Conservation (phyloP, 176 grass and related monocot genomes). For the Aegilops tauschii region DNA sequence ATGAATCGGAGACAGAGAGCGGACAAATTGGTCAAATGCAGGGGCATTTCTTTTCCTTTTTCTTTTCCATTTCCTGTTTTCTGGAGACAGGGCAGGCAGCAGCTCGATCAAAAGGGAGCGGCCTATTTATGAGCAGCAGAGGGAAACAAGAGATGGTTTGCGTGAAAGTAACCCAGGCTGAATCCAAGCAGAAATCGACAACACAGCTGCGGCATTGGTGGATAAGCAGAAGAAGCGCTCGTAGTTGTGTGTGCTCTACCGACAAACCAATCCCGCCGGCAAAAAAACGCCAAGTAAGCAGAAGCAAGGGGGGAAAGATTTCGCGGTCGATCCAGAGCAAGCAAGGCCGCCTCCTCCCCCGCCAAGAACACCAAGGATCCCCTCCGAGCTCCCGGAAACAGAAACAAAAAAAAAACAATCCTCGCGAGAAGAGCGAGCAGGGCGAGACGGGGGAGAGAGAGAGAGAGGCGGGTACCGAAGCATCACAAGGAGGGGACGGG, state of each 20-base stretch:
- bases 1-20: background rate
- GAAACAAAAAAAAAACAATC: background rate
- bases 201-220: background rate
- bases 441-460: background rate
- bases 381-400: background rate
- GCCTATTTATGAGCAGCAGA: background rate
- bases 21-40: constrained; percentile 18
- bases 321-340: background rate
- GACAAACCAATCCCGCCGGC: constrained; percentile 15
- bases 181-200: background rate
- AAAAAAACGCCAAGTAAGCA: background rate
- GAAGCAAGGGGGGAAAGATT: background rate
- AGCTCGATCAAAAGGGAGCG: constrained; percentile 16
- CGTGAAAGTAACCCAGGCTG: background rate
- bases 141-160: background rate
- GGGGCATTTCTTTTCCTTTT: background rate
- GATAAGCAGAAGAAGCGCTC: constrained; percentile 14
- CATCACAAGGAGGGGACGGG: background rate
- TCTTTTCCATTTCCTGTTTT: background rate
- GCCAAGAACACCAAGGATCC: constrained; percentile 37
- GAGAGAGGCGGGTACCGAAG: background rate
- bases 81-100: background rate
- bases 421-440: background rate
- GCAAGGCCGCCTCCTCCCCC: background rate
- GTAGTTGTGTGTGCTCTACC: background rate